Conservation (phyloP, 345 rosid species). For the Theobroma cacao region DNA sequence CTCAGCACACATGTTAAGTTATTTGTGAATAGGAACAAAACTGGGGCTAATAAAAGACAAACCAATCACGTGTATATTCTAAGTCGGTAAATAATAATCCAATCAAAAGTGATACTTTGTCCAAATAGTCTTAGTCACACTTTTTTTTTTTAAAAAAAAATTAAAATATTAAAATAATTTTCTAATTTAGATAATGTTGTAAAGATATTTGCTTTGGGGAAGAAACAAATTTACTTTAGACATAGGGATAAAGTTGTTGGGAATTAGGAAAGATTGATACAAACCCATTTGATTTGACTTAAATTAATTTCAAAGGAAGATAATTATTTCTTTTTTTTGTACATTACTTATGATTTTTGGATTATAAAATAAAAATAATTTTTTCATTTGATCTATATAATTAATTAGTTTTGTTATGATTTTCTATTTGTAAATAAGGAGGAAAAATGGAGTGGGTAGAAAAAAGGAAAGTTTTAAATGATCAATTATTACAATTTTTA, state of each 20-base stretch:
- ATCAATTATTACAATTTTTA: no score
- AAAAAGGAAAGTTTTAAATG: no score
- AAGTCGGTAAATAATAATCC: not conserved
- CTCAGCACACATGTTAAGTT: not conserved
- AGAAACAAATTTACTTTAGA: not conserved
- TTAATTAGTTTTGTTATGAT: no score
- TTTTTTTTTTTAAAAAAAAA: not conserved
- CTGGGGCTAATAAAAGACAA: not conserved
- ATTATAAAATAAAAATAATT: no score
- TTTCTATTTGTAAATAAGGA: no score
- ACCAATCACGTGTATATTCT: not conserved
- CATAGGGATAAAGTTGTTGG: not conserved
- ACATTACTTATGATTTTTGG: no score
- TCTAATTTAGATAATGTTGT: not conserved
- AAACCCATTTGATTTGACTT: not conserved
- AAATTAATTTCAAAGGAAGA: no score
- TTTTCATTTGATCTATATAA: no score
- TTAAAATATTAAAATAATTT: not conserved
- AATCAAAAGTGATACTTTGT: not conserved
- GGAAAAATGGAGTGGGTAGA: no score
- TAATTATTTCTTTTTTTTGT: no score
- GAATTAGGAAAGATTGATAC: not conserved
- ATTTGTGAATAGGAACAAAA: not conserved
- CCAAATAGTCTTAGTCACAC: not conserved
- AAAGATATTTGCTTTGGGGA: not conserved